Conservation (phyloP, 768 basidiomycete genomes). For the Rhodotorula diobovata region DNA sequence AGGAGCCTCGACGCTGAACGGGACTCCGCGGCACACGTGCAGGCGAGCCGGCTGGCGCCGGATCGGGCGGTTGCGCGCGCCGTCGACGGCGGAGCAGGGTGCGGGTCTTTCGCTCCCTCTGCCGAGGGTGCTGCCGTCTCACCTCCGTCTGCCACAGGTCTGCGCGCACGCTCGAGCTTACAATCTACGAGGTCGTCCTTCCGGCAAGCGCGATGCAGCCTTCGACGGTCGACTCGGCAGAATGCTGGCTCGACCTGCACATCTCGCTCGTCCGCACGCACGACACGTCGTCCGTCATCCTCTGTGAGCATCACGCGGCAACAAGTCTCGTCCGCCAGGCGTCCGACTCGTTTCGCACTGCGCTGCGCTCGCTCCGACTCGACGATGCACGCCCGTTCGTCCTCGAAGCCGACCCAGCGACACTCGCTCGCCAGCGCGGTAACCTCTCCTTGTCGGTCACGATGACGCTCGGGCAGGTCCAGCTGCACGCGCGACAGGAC, state of each 20-base stretch:
- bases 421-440: not conserved
- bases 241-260: not conserved
- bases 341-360: not conserved
- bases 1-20: not conserved
- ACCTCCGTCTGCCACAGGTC: not conserved
- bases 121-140: too few relatives aligned
- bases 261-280: not conserved
- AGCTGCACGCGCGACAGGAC: not conserved
- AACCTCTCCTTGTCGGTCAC: not conserved
- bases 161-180: not conserved
- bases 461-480: not conserved
- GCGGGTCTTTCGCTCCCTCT: not conserved
- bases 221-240: not conserved
- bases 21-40: not conserved
- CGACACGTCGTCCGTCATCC: fast-evolving
- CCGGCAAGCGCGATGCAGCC: not conserved
- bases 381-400: not conserved
- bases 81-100: not conserved
- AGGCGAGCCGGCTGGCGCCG: not conserved
- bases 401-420: not conserved
- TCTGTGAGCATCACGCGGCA: not conserved
- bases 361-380: not conserved
- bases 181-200: not conserved
- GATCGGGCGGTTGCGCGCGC: too few relatives aligned
- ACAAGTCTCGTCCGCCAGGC: too few relatives aligned